These are phyloP conservation scores for Neofusicoccum parvum DNA, from an alignment of 2,329 filamentous ascomycete species.

Conservation along the genomic window DNA sequence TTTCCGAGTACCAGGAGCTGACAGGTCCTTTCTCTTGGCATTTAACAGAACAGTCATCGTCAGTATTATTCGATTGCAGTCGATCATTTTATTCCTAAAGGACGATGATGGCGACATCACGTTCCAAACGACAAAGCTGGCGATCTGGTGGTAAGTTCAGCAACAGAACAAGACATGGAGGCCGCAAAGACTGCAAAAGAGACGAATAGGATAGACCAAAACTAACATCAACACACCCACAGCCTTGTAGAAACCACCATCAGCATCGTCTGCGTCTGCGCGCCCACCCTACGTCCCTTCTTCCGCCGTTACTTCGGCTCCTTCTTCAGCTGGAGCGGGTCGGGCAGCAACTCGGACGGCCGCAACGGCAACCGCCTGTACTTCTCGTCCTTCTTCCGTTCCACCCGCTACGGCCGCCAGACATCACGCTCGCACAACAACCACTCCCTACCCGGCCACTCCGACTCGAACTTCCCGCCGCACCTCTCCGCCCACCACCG, in stretches of 20 bases:
- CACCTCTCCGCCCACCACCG: neutral
- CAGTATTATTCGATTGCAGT: neutral
- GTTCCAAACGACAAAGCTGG: neutral
- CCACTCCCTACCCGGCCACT: too few species aligned
- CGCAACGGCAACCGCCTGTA: neutral
- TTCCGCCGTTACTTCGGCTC: conserved; percentile 9
- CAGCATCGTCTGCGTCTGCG: conserved; percentile 13
- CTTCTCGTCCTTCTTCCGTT: neutral
- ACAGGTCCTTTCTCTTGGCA: neutral
- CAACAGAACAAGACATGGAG: neutral
- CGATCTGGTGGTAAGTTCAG: neutral
- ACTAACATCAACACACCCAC: neutral
- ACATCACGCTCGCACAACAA: neutral
- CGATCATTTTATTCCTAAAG: neutral
- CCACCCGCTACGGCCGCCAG: neutral
- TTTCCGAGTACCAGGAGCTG: neutral
- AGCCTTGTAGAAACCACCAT: conserved; percentile 7
- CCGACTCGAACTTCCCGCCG: neutral
- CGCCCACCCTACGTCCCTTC: conserved; percentile 10
- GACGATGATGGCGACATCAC: neutral
- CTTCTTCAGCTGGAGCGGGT: conserved; percentile 7
- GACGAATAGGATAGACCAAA: too few species aligned
- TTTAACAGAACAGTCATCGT: neutral
- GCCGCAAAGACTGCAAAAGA: too few species aligned
- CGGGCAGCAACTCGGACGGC: neutral